Evolutionary conservation across 1,139 yeast genomes (phyloP), one percentile per base, ranked within the genome.

Genomic region (Debaryomyces sp.): DNA sequence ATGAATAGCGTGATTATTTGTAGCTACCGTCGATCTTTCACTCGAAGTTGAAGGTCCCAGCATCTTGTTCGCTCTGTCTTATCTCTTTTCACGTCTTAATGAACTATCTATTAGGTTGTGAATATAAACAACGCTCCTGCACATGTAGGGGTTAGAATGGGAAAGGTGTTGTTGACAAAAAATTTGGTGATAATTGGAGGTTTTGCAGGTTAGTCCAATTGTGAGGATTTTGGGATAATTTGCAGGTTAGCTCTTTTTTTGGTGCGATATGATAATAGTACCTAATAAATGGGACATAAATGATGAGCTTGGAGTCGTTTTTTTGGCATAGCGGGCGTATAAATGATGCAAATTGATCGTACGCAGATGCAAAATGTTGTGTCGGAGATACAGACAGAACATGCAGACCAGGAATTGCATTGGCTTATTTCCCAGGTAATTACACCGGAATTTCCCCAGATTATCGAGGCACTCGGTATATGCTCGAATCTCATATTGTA

Each of bases 381-480:
- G 9, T 17, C 29, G n/a, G 43, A 41, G 15, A 47, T 66, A 24
- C 75, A 71, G 51, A 26, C 41, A 1, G 52, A 46, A 1, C 57
- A 58, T 18, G 63, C 67, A n/a, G 71, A 70, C 45, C 54, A 54
- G 12, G 80, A 76, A 54, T 65, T 75, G 27, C 78, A 74, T 49
- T 76, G 80, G 81, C 66, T 70, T 37, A 62, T 68, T 13, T 52
- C 60, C 29, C 51, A 54, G 29, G 56, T 72, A 26, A 64, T 74
- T 13, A 53, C 55, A 15, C 77, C 75, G 3, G 79, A 75, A 49
- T 62, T 75, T 27, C 71, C 74, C 15, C 77, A 71, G 47, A 61
- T 76, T 15, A 60, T 70, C 2, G 80, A 75, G 49, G 71, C 80
- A 0, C 65, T 76, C 7, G 64, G 67, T 38, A 68, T 70, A 21